A percentile compares a stretch with the other conserved stretches of the same genome.
phyloP scores from a whole-genome alignment of 768 basidiomycete species.

The Amanita subjunquillea region DNA sequence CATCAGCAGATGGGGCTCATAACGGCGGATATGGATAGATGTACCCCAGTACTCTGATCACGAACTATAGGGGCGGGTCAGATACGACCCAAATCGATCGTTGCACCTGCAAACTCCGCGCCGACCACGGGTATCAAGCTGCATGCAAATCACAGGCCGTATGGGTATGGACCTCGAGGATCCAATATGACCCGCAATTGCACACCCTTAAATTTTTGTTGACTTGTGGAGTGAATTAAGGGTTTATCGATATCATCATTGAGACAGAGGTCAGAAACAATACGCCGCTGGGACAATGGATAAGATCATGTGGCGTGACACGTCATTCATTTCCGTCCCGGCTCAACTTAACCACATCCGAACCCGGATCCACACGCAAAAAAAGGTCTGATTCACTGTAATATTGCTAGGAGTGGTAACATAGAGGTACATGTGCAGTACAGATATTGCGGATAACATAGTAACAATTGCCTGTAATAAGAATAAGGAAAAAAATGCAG shows the following conservation, averaged over 20 bases:
- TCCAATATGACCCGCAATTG: no score
- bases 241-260: no score
- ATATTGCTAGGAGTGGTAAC: neutral
- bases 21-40: no score
- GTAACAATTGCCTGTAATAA: neutral
- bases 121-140: neutral
- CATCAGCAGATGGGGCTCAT: no score
- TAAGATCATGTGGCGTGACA: neutral
- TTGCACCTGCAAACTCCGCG: neutral
- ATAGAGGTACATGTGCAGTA: constrained; percentile 2
- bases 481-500: neutral
- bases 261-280: no score
- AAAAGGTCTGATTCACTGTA: neutral
- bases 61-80: no score
- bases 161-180: no score
- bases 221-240: no score
- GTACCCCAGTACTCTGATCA: no score
- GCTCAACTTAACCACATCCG: neutral
- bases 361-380: neutral
- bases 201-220: no score
- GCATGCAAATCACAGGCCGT: neutral
- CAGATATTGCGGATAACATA: neutral
- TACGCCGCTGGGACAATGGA: neutral
- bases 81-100: neutral
- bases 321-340: neutral